phyloP scores from a whole-genome alignment of 495 filamentous ascomycete genomes.

The Xylona heveae region DNA sequence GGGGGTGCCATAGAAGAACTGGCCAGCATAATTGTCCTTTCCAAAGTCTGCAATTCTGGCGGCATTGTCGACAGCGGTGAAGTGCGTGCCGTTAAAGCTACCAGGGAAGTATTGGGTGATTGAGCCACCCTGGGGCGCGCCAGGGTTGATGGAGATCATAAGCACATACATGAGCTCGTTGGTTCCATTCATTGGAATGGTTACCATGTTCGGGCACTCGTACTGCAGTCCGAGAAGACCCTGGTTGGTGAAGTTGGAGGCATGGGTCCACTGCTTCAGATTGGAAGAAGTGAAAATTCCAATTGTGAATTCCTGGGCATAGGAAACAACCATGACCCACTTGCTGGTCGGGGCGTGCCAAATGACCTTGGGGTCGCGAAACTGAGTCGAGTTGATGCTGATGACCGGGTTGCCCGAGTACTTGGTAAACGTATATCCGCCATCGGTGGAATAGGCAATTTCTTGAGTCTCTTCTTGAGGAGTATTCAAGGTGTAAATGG shows the following conservation, averaged over 20 bases:
- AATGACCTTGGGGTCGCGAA: slow-evolving; percentile 35
- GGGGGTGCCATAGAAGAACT: slow-evolving; percentile 27
- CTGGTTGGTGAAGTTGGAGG: slow-evolving; percentile 30
- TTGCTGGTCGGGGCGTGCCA: slow-evolving; percentile 23
- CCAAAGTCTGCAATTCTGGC: slow-evolving; percentile 28
- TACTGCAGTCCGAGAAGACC: slow-evolving; percentile 32
- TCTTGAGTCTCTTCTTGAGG: slow-evolving; percentile 24
- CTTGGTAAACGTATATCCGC: slow-evolving; percentile 29
- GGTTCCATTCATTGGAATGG: slow-evolving; percentile 20
- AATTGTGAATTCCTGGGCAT: slow-evolving; percentile 27
- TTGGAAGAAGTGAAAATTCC: slow-evolving; percentile 30
- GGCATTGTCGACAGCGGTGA: slow-evolving; percentile 18
- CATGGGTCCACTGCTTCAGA: slow-evolving; percentile 28
- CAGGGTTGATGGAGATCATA: slow-evolving; percentile 30
- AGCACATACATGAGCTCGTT: slow-evolving; percentile 23
- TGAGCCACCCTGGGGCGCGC: slow-evolving; percentile 30
- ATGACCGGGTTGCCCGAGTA: slow-evolving; percentile 33
- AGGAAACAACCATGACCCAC: slow-evolving; percentile 29
- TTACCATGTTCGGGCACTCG: slow-evolving; percentile 32
- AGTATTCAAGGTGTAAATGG: slow-evolving; percentile 30
- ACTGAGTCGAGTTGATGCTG: slow-evolving; percentile 20
- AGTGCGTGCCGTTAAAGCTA: slow-evolving; percentile 27
- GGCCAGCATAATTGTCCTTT: slow-evolving; percentile 35
- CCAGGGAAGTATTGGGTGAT: slow-evolving; percentile 28
- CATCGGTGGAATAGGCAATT: slow-evolving; percentile 32